Percentiles rank a stretch among this genome's conserved stretches.
Evolutionary conservation across 148 eudicot genomes (phyloP).

Genomic region (Rhododendron ovatum): DNA sequence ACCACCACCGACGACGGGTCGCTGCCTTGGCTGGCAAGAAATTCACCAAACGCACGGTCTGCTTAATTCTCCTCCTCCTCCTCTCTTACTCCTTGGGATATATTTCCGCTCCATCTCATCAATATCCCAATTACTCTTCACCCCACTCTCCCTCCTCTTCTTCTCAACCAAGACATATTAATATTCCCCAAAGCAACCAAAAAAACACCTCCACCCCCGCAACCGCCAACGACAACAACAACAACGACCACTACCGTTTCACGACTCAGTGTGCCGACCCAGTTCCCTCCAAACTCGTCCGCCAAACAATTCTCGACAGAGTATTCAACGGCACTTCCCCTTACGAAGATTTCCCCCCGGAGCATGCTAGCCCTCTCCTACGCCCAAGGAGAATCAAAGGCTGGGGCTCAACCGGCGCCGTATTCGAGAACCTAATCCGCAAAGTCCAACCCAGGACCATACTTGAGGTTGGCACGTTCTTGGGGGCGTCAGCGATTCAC

Average conservation of each 20-base stretch:
- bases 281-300: conserved; percentile 25
- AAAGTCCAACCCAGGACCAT: conserved; percentile 45
- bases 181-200: background rate
- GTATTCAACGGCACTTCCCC: conserved; percentile 60
- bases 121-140: background rate
- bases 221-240: background rate
- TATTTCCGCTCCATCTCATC: conserved; percentile 19
- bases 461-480: conserved; percentile 63
- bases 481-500: conserved; percentile 79
- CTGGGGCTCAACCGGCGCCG: conserved; percentile 71
- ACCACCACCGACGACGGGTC: conserved; percentile 10
- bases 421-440: conserved; percentile 50
- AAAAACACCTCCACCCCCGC: conserved; percentile 6
- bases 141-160: background rate
- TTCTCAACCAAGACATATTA: background rate
- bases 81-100: conserved; percentile 41
- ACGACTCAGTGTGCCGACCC: conserved; percentile 29
- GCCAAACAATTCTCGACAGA: conserved; percentile 32
- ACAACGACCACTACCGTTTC: conserved; percentile 37
- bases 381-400: conserved; percentile 38
- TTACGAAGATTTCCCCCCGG: conserved; percentile 52
- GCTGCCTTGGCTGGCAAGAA: background rate
- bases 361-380: conserved; percentile 32
- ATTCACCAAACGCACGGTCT: conserved; percentile 19
- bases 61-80: conserved; percentile 24